These are phyloP conservation scores for Colletotrichum chrysophilum DNA, from an alignment of 2,329 filamentous ascomycete species.

Conservation along the genomic window DNA sequence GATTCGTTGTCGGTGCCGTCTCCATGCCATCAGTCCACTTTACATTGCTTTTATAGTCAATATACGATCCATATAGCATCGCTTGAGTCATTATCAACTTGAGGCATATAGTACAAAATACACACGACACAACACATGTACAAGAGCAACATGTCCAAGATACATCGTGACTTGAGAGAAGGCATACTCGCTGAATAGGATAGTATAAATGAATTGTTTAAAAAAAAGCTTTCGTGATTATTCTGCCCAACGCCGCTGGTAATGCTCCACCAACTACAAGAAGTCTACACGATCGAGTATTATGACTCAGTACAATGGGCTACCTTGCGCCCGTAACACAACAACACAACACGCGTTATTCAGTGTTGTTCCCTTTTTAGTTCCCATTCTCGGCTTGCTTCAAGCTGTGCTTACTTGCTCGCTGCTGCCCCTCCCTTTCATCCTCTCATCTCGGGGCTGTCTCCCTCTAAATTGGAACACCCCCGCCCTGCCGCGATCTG, in stretches of 20 bases:
- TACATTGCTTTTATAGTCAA: background rate
- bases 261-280: background rate
- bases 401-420: background rate
- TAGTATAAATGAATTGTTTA: background rate
- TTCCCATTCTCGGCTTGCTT: background rate
- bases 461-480: background rate
- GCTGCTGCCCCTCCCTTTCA: background rate
- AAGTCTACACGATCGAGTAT: conserved; percentile 14
- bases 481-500: background rate
- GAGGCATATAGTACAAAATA: background rate
- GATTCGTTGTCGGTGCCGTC: background rate
- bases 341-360: background rate
- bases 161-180: background rate
- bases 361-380: background rate
- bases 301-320: conserved; percentile 21
- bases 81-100: background rate
- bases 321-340: conserved; percentile 1
- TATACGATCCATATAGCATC: background rate
- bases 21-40: background rate
- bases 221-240: background rate
- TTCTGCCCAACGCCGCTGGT: background rate
- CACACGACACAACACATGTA: background rate
- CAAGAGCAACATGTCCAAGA: background rate
- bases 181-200: background rate
- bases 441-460: background rate